These are phyloP conservation scores for Fusarium lyarnte DNA, from an alignment of 2,329 filamentous ascomycete species.

Conservation along the genomic window DNA sequence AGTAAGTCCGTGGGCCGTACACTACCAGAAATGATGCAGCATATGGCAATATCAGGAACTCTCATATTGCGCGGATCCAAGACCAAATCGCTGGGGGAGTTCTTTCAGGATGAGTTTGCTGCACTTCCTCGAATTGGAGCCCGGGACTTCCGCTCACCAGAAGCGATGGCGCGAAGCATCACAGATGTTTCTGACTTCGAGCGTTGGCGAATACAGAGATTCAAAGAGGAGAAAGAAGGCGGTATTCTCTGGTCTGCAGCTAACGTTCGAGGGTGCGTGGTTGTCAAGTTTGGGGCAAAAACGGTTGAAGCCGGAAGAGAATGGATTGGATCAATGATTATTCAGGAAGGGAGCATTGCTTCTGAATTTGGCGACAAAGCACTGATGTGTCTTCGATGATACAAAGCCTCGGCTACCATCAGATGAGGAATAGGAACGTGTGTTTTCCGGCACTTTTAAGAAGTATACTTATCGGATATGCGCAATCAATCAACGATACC, in stretches of 20 bases:
- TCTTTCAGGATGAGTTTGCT: conserved; percentile 83
- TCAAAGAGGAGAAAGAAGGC: conserved; percentile 65
- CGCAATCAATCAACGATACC: not conserved
- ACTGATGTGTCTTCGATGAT: conserved; percentile 75
- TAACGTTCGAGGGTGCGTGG: conserved; percentile 80
- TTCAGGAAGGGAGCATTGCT: conserved; percentile 76
- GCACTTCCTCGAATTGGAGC: conserved; percentile 83
- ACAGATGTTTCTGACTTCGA: conserved; percentile 54
- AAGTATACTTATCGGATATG: not conserved
- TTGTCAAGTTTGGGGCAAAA: conserved; percentile 89
- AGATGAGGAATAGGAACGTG: not conserved
- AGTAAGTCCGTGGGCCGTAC: conserved; percentile 52
- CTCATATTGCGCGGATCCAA: conserved; percentile 81
- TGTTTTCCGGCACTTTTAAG: not conserved
- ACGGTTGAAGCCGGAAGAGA: conserved; percentile 82
- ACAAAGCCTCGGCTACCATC: not conserved
- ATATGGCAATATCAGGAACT: conserved; percentile 82
- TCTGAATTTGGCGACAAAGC: conserved; percentile 82
- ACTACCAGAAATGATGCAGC: conserved; percentile 73
- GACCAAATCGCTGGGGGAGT: conserved; percentile 72
- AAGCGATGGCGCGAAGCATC: conserved; percentile 54
- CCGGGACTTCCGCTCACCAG: conserved; percentile 74
- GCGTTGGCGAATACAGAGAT: conserved; percentile 64
- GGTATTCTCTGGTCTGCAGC: conserved; percentile 85
- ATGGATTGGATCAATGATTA: conserved; percentile 82